Evolutionary conservation across 2,329 filamentous ascomycete genomes (phyloP), one percentile per base, ranked within the genome.

Genomic region (Epichloe baconii): DNA sequence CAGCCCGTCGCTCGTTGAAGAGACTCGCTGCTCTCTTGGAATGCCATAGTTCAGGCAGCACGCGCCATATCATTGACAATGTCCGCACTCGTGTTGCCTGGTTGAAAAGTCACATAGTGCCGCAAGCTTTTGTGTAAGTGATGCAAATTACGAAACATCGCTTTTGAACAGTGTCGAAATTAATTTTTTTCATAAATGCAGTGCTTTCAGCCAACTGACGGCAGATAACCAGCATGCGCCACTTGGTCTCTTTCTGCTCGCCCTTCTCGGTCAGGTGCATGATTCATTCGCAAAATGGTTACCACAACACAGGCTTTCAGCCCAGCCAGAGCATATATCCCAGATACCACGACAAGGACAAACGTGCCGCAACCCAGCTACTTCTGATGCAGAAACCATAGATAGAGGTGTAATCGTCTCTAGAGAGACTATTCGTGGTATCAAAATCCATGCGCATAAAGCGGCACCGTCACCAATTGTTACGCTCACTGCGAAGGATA

Each of bases 141-240:
- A 14, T 23, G n/a, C 43, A 17, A 41, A 15, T 14, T 5, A 17
- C 10, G 26, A 21, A 43, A 42, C 11, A 15, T 34, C 10, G 38
- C 15, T 40, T 7, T 17, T 15, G 36, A 41, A 15, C 41, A 19
- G 19, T 14, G 2, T 21, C 21, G 41, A 23, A 11, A 4, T 21
- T 12, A 43, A 23, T n/a, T 14, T 15, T 12, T 8, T 19, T 31
- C 17, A 6, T 10, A 7, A 31, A 26, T 15, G 36, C 51, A 82
- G 78, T 5, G 69, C 78, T 1, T 90, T 91, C 63, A 81, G 82
- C 1, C 83, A 82, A 55, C 68, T 91, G 42, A 70, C 83, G 3
- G 82, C 82, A 17, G 85, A 90, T 64, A 79, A 76, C 36, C 86
- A 88, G 60, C 86, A 86, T 64, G 79, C 86, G 2, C 72, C 80